Percentiles rank a stretch among this genome's conserved stretches.
Evolutionary conservation across 805 yeast genomes (phyloP).

Genomic region (Sugiyamaella valdiviana): DNA sequence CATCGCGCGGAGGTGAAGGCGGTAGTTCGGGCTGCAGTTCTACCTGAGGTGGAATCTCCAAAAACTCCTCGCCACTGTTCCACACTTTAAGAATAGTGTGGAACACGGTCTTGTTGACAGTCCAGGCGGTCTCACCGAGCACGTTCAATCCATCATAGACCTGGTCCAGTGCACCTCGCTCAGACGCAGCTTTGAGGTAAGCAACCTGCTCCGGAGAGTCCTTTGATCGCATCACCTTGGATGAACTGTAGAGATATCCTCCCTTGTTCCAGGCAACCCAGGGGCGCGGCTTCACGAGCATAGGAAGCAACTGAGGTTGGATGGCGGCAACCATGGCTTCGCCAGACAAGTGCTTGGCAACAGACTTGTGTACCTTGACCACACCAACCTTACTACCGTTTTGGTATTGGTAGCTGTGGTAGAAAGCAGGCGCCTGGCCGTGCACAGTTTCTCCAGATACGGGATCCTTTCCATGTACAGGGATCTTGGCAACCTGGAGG

Average conservation of each 20-base stretch:
- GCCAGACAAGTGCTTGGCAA: slow-evolving; percentile 60
- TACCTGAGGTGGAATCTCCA: slow-evolving; percentile 61
- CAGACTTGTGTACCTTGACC: slow-evolving; percentile 62
- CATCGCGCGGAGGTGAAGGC: slow-evolving; percentile 51
- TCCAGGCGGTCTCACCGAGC: slow-evolving; percentile 86
- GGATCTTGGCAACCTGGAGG: slow-evolving; percentile 74
- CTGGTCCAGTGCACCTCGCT: slow-evolving; percentile 52
- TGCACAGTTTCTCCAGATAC: slow-evolving; percentile 57
- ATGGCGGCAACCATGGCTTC: slow-evolving; percentile 57
- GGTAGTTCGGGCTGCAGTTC: slow-evolving; percentile 45
- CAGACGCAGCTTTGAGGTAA: slow-evolving; percentile 78
- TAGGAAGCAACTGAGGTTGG: slow-evolving; percentile 85
- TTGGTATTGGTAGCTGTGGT: slow-evolving; percentile 77
- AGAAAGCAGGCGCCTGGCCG: slow-evolving; percentile 84
- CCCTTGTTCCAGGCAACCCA: slow-evolving; percentile 83
- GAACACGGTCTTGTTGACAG: slow-evolving; percentile 69
- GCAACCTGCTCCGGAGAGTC: slow-evolving; percentile 88
- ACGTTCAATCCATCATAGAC: slow-evolving; percentile 81
- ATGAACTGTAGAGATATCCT: slow-evolving; percentile 67
- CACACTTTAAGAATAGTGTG: slow-evolving; percentile 68
- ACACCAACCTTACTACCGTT: slow-evolving; percentile 79
- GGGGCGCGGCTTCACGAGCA: slow-evolving; percentile 84
- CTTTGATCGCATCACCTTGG: slow-evolving; percentile 64
- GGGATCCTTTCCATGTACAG: slow-evolving; percentile 78
- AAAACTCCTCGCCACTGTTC: slow-evolving; percentile 74